These are phyloP conservation scores for Penicillium sp. DNA, from an alignment of 2,329 filamentous ascomycete genomes.

Conservation along the genomic window DNA sequence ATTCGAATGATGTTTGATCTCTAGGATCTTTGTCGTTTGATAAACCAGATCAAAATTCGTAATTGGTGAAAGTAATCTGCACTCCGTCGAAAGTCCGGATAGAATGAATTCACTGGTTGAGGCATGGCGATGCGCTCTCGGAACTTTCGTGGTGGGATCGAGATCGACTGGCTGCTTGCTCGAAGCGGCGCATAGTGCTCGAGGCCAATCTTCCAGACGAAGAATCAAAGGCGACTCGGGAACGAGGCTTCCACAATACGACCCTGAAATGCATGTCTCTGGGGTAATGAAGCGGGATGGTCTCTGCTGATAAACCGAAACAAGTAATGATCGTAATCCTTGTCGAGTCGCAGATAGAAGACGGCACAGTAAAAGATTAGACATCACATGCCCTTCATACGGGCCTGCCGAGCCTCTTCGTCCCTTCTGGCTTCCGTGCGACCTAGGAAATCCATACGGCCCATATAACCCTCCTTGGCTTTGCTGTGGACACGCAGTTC, in stretches of 20 bases:
- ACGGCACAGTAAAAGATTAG: background rate
- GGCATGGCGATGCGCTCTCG: background rate
- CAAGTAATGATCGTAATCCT: background rate
- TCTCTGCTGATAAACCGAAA: background rate
- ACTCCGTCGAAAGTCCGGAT: background rate
- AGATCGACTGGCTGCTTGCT: conserved; percentile 9
- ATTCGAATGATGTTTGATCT: background rate
- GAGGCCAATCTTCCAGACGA: background rate
- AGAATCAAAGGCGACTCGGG: background rate
- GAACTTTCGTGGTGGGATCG: background rate
- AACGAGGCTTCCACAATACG: background rate
- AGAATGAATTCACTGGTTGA: background rate
- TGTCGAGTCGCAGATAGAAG: background rate
- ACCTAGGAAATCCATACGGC: conserved; percentile 62
- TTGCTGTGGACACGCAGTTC: conserved; percentile 63
- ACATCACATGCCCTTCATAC: conserved; percentile 43
- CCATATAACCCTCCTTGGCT: conserved; percentile 62
- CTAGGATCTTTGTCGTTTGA: background rate
- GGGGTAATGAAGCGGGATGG: background rate
- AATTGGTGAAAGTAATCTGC: background rate
- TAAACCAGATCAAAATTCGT: background rate
- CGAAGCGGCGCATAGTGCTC: background rate
- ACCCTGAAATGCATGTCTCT: background rate
- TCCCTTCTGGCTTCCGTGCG: conserved; percentile 58
- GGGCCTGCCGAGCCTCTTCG: conserved; percentile 54